Conservation (phyloP, 73 alveolate species). For the Stentor roeselii region DNA sequence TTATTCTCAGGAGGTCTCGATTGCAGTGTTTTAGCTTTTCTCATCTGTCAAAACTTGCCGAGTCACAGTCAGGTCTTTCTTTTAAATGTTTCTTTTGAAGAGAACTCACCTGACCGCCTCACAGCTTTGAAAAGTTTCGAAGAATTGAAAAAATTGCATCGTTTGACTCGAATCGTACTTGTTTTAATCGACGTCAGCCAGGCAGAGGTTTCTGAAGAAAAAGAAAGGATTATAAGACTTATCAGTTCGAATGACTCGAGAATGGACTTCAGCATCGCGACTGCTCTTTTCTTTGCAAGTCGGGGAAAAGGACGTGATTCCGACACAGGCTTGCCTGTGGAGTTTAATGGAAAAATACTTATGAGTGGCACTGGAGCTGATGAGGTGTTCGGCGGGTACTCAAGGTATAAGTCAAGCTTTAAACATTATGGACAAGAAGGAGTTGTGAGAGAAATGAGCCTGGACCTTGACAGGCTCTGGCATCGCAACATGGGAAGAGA, state of each 20-base stretch:
- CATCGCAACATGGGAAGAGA: slow-evolving; percentile 88
- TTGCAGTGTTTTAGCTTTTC: slow-evolving; percentile 69
- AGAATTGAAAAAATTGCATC: slow-evolving; percentile 59
- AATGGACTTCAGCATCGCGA: slow-evolving; percentile 89
- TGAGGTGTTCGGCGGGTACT: slow-evolving; percentile 92
- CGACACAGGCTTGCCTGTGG: slow-evolving; percentile 17
- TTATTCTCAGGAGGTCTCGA: slow-evolving; percentile 91
- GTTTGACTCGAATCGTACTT: slow-evolving; percentile 47
- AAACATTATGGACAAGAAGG: slow-evolving; percentile 44
- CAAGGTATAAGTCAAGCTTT: slow-evolving; percentile 72
- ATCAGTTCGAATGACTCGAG: slow-evolving; percentile 71
- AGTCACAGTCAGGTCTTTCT: slow-evolving; percentile 57
- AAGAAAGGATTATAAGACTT: slow-evolving; percentile 45
- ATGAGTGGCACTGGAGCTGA: slow-evolving; percentile 86
- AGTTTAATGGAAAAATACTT: slow-evolving; percentile 34
- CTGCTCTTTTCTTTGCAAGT: slow-evolving; percentile 83
- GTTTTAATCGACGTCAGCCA: slow-evolving; percentile 58
- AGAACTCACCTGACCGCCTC: slow-evolving; percentile 74
- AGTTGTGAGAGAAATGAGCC: slow-evolving; percentile 65
- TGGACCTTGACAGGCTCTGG: slow-evolving; percentile 88
- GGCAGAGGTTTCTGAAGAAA: slow-evolving; percentile 44
- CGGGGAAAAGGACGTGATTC: slow-evolving; percentile 60
- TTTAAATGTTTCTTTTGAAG: slow-evolving; percentile 72
- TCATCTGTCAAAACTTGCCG: slow-evolving; percentile 27
- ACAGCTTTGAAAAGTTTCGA: slow-evolving; percentile 69